phyloP scores from a whole-genome alignment of 176 grass and related monocot genomes.

The Rhynchospora breviuscula region DNA sequence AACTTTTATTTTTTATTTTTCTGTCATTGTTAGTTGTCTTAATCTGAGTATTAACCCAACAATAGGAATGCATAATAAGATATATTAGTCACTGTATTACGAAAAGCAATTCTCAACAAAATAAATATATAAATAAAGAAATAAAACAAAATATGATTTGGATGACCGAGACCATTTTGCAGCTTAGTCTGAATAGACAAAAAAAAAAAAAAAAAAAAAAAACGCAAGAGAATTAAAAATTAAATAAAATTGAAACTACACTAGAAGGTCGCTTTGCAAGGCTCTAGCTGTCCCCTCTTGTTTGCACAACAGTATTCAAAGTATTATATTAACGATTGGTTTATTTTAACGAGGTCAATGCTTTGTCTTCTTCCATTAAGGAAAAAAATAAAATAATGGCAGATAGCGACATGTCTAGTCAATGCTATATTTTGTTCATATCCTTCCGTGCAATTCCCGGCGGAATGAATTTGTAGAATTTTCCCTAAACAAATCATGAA shows the following conservation, averaged over 20 bases:
- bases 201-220: not conserved
- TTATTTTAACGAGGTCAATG: slow-evolving; percentile 14
- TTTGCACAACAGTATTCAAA: not conserved
- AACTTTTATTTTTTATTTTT: too few species aligned
- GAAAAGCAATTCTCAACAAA: not conserved
- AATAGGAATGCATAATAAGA: too few species aligned
- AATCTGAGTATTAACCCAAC: too few species aligned
- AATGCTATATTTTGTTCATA: not conserved
- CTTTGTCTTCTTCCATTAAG: not conserved
- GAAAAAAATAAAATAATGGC: not conserved
- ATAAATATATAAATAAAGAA: not conserved
- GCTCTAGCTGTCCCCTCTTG: not conserved
- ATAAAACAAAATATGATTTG: not conserved
- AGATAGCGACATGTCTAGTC: slow-evolving; percentile 3
- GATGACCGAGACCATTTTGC: not conserved
- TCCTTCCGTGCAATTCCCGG: not conserved
- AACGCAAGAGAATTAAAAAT: not conserved
- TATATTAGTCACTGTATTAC: not conserved
- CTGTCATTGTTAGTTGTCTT: too few species aligned
- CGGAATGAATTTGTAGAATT: not conserved
- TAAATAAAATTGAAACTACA: not conserved
- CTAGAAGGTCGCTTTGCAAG: not conserved
- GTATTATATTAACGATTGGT: not conserved
- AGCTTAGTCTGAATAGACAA: not conserved
- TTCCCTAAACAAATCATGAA: not conserved